Conservation (phyloP, 163 green algal species). For the Chlamydomonas reinhardtii region DNA sequence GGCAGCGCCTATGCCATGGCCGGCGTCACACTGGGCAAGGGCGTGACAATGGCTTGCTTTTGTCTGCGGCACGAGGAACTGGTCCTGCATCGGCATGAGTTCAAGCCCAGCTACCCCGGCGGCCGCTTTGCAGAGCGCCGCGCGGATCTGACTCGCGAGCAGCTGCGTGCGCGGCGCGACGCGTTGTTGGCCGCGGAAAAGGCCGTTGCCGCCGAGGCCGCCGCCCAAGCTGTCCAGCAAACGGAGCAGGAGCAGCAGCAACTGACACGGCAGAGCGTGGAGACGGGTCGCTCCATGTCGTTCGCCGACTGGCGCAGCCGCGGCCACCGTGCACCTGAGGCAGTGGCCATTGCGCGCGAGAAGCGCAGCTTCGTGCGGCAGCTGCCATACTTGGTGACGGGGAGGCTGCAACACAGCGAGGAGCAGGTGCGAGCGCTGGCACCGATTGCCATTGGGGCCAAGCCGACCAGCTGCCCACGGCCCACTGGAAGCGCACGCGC, state of each 20-base stretch:
- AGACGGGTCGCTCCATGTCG: constrained; percentile 19
- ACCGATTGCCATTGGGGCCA: no score
- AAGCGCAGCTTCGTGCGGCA: constrained; percentile 62
- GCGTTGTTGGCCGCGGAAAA: background rate
- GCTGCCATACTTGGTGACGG: constrained; percentile 71
- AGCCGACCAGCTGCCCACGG: no score
- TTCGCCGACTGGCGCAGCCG: constrained; percentile 63
- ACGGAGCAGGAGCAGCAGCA: constrained; percentile 17
- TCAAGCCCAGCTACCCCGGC: constrained; percentile 18
- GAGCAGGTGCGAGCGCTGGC: background rate
- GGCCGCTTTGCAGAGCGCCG: constrained; percentile 24
- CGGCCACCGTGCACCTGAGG: constrained; percentile 75
- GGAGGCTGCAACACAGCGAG: constrained; percentile 40
- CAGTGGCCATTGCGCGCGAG: constrained; percentile 51
- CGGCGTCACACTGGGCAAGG: constrained; percentile 24
- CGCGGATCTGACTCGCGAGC: background rate
- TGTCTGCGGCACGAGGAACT: constrained; percentile 51
- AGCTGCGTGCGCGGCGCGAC: background rate
- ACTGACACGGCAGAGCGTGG: background rate
- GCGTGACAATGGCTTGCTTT: constrained; percentile 47
- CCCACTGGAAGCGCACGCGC: no score
- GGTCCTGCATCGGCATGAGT: background rate
- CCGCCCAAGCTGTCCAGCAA: background rate
- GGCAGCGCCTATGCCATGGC: no score
- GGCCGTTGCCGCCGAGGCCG: background rate